These are phyloP conservation scores for Botryotinia calthae DNA, from an alignment of 2,329 filamentous ascomycete species.

Conservation along the genomic window DNA sequence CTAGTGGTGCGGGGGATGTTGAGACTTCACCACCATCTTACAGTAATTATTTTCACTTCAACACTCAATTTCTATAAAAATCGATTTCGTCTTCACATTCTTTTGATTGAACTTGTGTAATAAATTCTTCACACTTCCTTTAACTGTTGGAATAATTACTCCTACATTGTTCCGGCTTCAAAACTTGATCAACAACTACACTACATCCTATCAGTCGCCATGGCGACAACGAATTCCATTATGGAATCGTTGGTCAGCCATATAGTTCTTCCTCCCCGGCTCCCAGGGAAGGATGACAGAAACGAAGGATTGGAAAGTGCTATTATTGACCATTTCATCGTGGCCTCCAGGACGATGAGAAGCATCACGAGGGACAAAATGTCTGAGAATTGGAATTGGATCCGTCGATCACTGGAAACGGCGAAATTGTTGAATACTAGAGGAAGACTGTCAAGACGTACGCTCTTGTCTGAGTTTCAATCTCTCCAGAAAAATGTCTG, in stretches of 20 bases:
- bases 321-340: constrained; percentile 21
- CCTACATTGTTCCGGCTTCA: background rate
- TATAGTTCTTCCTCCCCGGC: constrained; percentile 26
- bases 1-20: background rate
- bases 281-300: constrained; percentile 28
- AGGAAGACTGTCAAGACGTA: constrained; percentile 26
- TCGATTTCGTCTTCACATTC: background rate
- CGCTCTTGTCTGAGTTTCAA: constrained; percentile 36
- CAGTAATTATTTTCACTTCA: background rate
- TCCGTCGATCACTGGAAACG: constrained; percentile 23
- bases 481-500: constrained; percentile 36
- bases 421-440: constrained; percentile 23
- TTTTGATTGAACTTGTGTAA: background rate
- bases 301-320: constrained; percentile 19
- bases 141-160: background rate
- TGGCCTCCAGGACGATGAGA: constrained; percentile 16
- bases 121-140: background rate
- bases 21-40: background rate
- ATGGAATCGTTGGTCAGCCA: constrained; percentile 29
- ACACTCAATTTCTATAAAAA: background rate
- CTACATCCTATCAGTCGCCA: background rate
- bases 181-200: background rate
- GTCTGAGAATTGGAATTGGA: constrained; percentile 1
- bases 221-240: constrained; percentile 6
- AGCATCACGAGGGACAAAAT: background rate